Base-by-base conservation (phyloP, 345 rosid species). In the Syzygium oleosum region DNA sequence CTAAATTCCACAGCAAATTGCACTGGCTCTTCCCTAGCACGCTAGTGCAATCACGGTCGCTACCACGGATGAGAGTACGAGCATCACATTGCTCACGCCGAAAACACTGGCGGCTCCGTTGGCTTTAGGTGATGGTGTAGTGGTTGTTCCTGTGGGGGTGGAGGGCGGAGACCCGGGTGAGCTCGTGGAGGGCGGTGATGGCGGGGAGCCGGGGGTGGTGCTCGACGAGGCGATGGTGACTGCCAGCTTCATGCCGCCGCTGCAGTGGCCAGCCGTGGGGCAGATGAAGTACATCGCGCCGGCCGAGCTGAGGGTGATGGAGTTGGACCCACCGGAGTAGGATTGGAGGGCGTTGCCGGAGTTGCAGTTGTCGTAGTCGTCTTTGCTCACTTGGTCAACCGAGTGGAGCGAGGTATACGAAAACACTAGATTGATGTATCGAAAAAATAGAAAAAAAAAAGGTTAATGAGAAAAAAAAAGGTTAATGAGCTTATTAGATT, bases 21-120 rank as follows among this genome's bases (percentile, higher is more conserved):
- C 96, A 93, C 95, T 91, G 95, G 93, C 95, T 93, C 97, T 91
- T 51, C 90, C 92, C 95, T 93, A 91, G 92, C 90, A 87, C 90
- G 85, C 61, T 34, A 73, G 49, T 31, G 86, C 90, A 63, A 88
- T 25, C 22, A 85, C 17, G 8, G 90, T 61, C 58, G 91, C 93
- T 15, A 88, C 85, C 22, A 84, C 87, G 16, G 88, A 78, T 25
- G 88, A 88, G 29, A 85, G 53, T 12, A 89, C 93, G 19, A 88
- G 27, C 55, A 85, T 68, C 15, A 85, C 31, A 38, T 31, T 61
- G 83, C 46, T 6, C 6, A n/a, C 12, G 85, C 85, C 51, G 49
- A 55, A 43, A 56, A 58, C 52, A 78, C 80, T 29, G 23, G 87
- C 27, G 0, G 90, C 93, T 87, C 89, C 93, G 51, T 56, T 91